These are phyloP conservation scores for Furcasterigmium furcatum DNA, from an alignment of 2,329 filamentous ascomycete species.

Conservation along the genomic window DNA sequence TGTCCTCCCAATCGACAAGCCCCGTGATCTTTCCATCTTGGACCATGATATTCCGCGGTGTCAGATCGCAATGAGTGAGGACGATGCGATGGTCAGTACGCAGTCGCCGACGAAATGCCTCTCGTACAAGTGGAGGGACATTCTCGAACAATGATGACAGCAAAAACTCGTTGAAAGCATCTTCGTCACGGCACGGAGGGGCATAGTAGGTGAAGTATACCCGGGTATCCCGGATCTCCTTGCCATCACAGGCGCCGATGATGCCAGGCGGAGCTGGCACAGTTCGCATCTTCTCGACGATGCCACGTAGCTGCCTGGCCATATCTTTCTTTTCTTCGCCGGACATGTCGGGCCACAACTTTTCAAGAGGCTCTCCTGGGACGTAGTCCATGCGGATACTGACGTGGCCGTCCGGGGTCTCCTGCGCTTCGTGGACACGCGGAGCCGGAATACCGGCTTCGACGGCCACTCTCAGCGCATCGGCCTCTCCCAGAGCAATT, in stretches of 20 bases:
- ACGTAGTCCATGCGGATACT: conserved; percentile 20
- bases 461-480: conserved; percentile 17
- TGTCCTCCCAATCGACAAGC: conserved; percentile 25
- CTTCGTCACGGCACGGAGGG: conserved; percentile 16
- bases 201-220: conserved; percentile 14
- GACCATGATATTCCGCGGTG: conserved; percentile 22
- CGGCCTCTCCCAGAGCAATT: conserved; percentile 19
- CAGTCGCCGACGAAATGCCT: conserved; percentile 17
- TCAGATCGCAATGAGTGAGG: conserved; percentile 41
- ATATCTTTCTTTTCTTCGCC: conserved; percentile 15
- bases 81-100: conserved; percentile 25
- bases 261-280: conserved; percentile 13
- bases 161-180: conserved; percentile 20
- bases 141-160: conserved; percentile 10
- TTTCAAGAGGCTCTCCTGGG: conserved; percentile 18
- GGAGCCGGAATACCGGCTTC: conserved; percentile 17
- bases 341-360: conserved; percentile 19
- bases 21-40: conserved; percentile 17
- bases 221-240: conserved; percentile 20
- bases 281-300: conserved; percentile 19
- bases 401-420: conserved; percentile 12
- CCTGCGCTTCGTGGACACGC: conserved; percentile 10
- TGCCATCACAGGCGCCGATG: conserved; percentile 21
- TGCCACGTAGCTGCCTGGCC: conserved; percentile 17
- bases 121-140: conserved; percentile 13